phyloP scores from a whole-genome alignment of 768 basidiomycete genomes.

The Tricholomella constricta region DNA sequence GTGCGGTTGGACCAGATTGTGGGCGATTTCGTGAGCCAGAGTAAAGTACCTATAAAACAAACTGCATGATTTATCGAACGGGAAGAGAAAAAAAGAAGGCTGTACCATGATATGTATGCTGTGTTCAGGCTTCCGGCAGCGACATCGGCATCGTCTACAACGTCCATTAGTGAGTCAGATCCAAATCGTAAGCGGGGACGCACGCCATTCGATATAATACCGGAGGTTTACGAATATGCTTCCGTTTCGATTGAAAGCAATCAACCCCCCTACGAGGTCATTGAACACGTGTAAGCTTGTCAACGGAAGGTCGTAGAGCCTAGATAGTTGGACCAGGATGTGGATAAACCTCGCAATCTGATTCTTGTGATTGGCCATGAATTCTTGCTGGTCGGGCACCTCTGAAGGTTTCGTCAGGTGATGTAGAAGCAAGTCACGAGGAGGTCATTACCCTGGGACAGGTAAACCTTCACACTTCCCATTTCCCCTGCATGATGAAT shows the following conservation, averaged over 20 bases:
- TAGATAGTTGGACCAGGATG: conserved; percentile 63
- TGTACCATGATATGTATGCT: conserved; percentile 82
- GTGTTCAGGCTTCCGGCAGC: conserved; percentile 48
- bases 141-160: conserved; percentile 72
- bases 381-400: conserved; percentile 48
- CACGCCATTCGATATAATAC: conserved; percentile 87
- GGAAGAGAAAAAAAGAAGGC: not conserved
- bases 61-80: not conserved
- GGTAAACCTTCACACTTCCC: conserved; percentile 61
- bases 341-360: conserved; percentile 71
- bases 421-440: not conserved
- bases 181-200: conserved; percentile 31
- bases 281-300: conserved; percentile 84
- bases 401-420: conserved; percentile 41
- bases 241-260: conserved; percentile 92
- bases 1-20: conserved; percentile 85
- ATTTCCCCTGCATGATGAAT: conserved; percentile 49
- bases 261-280: conserved; percentile 76
- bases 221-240: conserved; percentile 88
- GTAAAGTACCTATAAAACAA: conserved; percentile 74
- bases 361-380: conserved; percentile 57
- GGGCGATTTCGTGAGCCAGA: conserved; percentile 90
- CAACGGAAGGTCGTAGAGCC: conserved; percentile 74
- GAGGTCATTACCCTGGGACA: conserved; percentile 55
- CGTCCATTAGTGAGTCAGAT: not conserved